phyloP scores from a whole-genome alignment of 1,284 basidiomycete genomes.

The Ganoderma leucocontextum region DNA sequence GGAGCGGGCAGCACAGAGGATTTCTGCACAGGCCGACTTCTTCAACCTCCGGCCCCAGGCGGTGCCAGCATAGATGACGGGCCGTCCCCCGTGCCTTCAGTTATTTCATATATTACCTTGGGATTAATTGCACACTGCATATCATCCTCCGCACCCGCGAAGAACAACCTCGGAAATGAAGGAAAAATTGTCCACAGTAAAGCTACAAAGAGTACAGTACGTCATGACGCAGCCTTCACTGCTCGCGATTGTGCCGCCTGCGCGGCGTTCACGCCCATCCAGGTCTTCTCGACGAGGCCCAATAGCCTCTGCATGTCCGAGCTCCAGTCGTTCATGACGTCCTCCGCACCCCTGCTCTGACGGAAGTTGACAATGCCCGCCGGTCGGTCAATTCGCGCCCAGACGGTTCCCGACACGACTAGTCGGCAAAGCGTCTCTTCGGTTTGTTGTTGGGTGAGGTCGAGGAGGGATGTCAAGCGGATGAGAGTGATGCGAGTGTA shows the following conservation, averaged over 20 bases:
- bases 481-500: conserved; percentile 92
- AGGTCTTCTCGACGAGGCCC: conserved; percentile 83
- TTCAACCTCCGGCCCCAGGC: conserved; percentile 12
- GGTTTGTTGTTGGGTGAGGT: conserved; percentile 83
- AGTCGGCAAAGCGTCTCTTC: conserved; percentile 90
- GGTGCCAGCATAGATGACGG: background rate
- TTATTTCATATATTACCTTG: conserved; percentile 18
- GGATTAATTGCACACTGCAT: conserved; percentile 20
- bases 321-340: conserved; percentile 97
- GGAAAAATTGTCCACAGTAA: conserved; percentile 35
- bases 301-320: conserved; percentile 93
- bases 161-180: background rate
- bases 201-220: conserved; percentile 38
- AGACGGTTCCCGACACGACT: conserved; percentile 91
- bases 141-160: background rate
- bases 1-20: conserved; percentile 18
- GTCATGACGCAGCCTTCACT: conserved; percentile 51
- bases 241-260: conserved; percentile 77
- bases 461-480: conserved; percentile 88
- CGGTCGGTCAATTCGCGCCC: conserved; percentile 94
- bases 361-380: conserved; percentile 90
- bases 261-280: conserved; percentile 91
- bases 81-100: background rate
- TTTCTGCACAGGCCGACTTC: conserved; percentile 24
- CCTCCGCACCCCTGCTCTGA: conserved; percentile 80